Evolutionary conservation across 495 filamentous ascomycete genomes (phyloP).

Genomic region (Hyaloscypha bicolor): DNA sequence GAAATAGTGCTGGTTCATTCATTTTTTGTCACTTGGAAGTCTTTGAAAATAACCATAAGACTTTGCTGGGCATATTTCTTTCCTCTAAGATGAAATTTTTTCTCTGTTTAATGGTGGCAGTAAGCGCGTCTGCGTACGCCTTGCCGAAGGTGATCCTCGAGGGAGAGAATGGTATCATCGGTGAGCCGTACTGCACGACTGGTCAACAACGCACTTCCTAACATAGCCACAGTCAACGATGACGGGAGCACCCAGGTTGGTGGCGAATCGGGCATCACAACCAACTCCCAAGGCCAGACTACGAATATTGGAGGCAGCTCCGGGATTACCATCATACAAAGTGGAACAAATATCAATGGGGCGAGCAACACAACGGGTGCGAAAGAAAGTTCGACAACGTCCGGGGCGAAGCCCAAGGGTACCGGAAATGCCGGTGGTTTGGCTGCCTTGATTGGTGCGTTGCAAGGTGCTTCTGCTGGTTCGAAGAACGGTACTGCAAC

Average conservation of each 20-base stretch:
- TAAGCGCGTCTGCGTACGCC: not conserved
- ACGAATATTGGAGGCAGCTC: constrained; percentile 3
- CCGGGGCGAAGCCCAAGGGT: not conserved
- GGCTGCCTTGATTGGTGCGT: not conserved
- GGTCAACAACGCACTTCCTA: too few species aligned
- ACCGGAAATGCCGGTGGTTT: not conserved
- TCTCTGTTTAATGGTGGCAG: too few species aligned
- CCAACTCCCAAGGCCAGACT: constrained; percentile 3
- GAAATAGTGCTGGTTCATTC: too few species aligned
- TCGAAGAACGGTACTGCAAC: constrained; percentile 3
- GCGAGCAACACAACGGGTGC: not conserved
- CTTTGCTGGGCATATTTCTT: too few species aligned
- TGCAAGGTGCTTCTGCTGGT: constrained; percentile 2
- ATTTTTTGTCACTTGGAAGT: too few species aligned
- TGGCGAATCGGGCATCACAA: constrained; percentile 9
- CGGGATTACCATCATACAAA: constrained; percentile 2
- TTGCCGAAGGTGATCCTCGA: constrained; percentile 6
- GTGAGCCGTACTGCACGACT: not conserved
- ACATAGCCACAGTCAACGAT: not conserved
- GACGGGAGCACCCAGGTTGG: constrained; percentile 6
- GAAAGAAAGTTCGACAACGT: not conserved
- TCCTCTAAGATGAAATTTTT: too few species aligned
- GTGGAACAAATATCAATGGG: not conserved
- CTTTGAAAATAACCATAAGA: too few species aligned
- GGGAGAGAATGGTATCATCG: constrained; percentile 12